Evolutionary conservation across 2,329 filamentous ascomycete species (phyloP).

Genomic region (Fusarium brachygibbosum): DNA sequence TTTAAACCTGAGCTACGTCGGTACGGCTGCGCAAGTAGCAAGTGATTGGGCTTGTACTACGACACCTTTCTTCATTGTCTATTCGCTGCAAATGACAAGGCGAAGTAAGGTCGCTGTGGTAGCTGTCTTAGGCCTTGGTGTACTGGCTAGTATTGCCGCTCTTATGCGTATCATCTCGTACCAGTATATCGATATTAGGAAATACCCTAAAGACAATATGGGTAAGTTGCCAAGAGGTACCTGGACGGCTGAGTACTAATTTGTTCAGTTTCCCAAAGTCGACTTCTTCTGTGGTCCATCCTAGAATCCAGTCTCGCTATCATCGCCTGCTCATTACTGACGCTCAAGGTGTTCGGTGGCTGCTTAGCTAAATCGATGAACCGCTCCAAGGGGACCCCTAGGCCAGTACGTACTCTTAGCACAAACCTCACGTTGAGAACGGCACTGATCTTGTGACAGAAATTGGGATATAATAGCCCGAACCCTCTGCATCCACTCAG

Average conservation of each 20-base stretch:
- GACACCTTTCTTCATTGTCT: conserved; percentile 50
- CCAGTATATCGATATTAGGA: conserved; percentile 20
- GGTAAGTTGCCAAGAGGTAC: background rate
- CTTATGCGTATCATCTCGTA: conserved; percentile 36
- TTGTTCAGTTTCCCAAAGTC: conserved; percentile 9
- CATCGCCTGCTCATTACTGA: conserved; percentile 28
- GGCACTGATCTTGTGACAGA: background rate
- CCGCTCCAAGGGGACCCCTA: conserved; percentile 11
- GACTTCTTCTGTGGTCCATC: conserved; percentile 31
- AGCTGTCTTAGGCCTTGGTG: conserved; percentile 21
- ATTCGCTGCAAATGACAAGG: conserved; percentile 46
- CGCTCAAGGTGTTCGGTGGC: conserved; percentile 24
- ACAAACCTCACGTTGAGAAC: fast-evolving
- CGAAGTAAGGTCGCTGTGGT: conserved; percentile 41
- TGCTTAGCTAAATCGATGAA: conserved; percentile 21
- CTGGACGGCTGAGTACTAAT: background rate
- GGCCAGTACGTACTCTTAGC: background rate
- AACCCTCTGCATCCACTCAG: conserved; percentile 2
- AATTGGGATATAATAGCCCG: background rate
- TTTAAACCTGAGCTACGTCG: conserved; percentile 32
- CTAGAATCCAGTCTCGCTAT: conserved; percentile 29
- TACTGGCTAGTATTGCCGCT: conserved; percentile 33
- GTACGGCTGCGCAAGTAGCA: conserved; percentile 41
- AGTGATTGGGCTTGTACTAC: conserved; percentile 50
- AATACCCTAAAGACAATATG: conserved; percentile 18